A percentile compares a stretch with the other conserved stretches of the same genome.
Conservation (phyloP, 2,329 filamentous ascomycete genomes). For the Fusarium chlamydosporum region DNA sequence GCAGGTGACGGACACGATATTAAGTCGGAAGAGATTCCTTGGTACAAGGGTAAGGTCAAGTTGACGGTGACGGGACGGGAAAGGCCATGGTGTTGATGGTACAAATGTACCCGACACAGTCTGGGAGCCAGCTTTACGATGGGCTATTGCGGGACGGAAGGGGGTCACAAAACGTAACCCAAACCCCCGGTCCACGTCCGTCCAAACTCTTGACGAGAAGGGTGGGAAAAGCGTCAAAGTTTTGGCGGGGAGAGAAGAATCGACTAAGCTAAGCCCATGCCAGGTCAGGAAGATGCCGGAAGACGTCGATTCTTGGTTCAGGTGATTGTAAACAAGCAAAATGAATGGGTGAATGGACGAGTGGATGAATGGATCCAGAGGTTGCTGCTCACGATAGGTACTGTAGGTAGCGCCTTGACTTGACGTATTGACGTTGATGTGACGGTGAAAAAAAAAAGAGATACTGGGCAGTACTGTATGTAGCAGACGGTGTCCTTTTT, state of each 20-base stretch:
- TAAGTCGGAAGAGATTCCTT: constrained; percentile 55
- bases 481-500: background rate
- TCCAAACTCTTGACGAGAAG: constrained; percentile 36
- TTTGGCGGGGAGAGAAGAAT: constrained; percentile 36
- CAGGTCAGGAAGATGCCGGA: constrained; percentile 43
- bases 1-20: constrained; percentile 54
- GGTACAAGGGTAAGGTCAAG: constrained; percentile 35
- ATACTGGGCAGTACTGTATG: constrained; percentile 10
- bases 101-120: constrained; percentile 31
- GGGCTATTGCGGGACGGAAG: constrained; percentile 45
- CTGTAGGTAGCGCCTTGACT: constrained; percentile 27
- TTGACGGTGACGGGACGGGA: constrained; percentile 39
- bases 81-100: constrained; percentile 15
- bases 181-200: constrained; percentile 30
- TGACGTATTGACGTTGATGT: constrained; percentile 31
- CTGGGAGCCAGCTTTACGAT: constrained; percentile 43
- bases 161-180: constrained; percentile 46
- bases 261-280: constrained; percentile 2
- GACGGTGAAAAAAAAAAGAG: constrained; percentile 35
- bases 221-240: constrained; percentile 39
- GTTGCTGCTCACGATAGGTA: constrained; percentile 20
- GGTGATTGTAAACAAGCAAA: constrained; percentile 26
- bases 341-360: constrained; percentile 17
- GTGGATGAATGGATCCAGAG: constrained; percentile 13
- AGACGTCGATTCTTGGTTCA: constrained; percentile 9